Percentiles rank a stretch among this genome's conserved stretches.
phyloP scores from a whole-genome alignment of 2,329 filamentous ascomycete species.

The Fusarium zealandicum region DNA sequence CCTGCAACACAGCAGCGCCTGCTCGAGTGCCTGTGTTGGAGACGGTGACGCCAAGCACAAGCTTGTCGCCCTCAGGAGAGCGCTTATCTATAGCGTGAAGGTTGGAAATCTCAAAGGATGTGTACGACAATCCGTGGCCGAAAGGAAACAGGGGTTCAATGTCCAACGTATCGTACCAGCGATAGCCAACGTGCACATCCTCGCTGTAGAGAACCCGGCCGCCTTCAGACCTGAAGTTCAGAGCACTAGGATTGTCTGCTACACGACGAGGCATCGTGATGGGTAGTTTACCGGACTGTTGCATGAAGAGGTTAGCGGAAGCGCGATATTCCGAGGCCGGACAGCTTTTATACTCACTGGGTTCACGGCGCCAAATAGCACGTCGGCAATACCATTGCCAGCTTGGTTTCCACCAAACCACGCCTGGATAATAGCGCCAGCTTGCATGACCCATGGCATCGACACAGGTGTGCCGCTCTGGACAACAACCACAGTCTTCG shows the following conservation, averaged over 20 bases:
- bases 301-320: background rate
- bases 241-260: conserved; percentile 17
- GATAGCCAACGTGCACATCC: conserved; percentile 31
- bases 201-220: conserved; percentile 26
- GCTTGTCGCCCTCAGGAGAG: background rate
- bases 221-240: conserved; percentile 30
- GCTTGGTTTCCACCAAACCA: conserved; percentile 32
- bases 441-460: conserved; percentile 27
- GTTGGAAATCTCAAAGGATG: conserved; percentile 18
- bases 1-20: conserved; percentile 43
- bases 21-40: conserved; percentile 36
- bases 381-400: conserved; percentile 30
- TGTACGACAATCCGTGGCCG: conserved; percentile 28
- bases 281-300: conserved; percentile 25
- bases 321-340: background rate
- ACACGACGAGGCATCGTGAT: conserved; percentile 25
- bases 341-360: conserved; percentile 6
- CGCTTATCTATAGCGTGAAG: background rate
- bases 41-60: conserved; percentile 55
- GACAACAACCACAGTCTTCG: conserved; percentile 20
- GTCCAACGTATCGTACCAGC: conserved; percentile 23
- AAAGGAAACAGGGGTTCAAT: conserved; percentile 27
- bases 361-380: conserved; percentile 27
- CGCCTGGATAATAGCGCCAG: conserved; percentile 15
- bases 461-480: conserved; percentile 29